phyloP scores from a whole-genome alignment of 768 basidiomycete genomes.

The Kondoa subrosea region DNA sequence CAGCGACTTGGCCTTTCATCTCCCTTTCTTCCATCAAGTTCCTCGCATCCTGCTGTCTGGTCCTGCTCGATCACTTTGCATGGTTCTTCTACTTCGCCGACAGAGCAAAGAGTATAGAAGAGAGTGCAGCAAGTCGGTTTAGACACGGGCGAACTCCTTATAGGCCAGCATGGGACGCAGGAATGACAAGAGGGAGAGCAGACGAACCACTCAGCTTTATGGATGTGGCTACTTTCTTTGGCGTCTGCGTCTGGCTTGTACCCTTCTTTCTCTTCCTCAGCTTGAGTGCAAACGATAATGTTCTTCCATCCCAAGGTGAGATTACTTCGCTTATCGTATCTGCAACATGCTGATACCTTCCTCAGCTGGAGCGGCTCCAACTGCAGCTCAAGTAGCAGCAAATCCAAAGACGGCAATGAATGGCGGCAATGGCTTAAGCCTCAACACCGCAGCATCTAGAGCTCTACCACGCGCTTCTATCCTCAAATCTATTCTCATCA shows the following conservation, averaged over 20 bases:
- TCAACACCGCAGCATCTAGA: conserved; percentile 8
- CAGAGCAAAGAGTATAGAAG: conserved; percentile 13
- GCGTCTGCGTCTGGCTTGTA: conserved; percentile 39
- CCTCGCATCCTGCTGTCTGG: conserved; percentile 65
- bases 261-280: conserved; percentile 91
- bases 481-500: conserved; percentile 12
- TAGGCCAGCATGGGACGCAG: conserved; percentile 8
- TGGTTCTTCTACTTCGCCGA: conserved; percentile 90
- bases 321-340: not conserved
- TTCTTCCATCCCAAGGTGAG: conserved; percentile 45
- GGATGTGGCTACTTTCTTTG: conserved; percentile 41
- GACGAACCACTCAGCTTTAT: conserved; percentile 28
- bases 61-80: conserved; percentile 74
- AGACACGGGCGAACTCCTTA: conserved; percentile 2
- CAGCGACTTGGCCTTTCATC: conserved; percentile 68
- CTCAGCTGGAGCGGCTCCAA: not conserved
- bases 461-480: conserved; percentile 14
- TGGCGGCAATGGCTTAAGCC: not conserved
- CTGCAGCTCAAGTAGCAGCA: not conserved
- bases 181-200: conserved; percentile 11
- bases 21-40: conserved; percentile 72
- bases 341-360: not conserved
- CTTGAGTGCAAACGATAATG: conserved; percentile 90
- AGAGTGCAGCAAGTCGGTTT: not conserved
- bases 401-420: not conserved